phyloP scores from a whole-genome alignment of 192 early-diverging fungal species.

The Spizellomyces punctatus region DNA sequence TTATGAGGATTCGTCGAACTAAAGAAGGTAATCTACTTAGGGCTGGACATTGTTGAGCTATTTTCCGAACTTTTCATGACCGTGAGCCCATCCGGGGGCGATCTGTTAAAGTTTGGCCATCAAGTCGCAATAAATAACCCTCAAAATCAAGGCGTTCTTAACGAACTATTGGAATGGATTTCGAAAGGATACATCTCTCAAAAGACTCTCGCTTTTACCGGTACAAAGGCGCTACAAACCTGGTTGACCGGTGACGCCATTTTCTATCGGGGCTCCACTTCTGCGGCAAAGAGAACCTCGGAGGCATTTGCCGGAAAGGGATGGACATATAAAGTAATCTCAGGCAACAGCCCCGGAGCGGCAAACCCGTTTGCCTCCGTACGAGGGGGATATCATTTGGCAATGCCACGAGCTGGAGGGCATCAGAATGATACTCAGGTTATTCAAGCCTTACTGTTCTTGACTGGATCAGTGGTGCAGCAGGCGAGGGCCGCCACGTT shows the following conservation, averaged over 20 bases:
- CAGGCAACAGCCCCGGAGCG: slow-evolving; percentile 10
- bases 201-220: background rate
- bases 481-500: slow-evolving; percentile 10
- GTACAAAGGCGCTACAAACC: background rate
- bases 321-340: slow-evolving; percentile 6
- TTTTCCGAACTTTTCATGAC: slow-evolving; percentile 23
- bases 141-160: background rate
- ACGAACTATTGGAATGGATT: slow-evolving; percentile 9
- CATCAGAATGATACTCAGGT: slow-evolving; percentile 23
- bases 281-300: background rate
- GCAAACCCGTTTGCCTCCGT: slow-evolving; percentile 10
- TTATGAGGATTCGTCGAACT: background rate
- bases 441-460: slow-evolving; percentile 18
- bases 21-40: background rate
- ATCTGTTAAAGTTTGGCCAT: slow-evolving; percentile 13
- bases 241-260: slow-evolving; percentile 18
- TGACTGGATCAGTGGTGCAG: slow-evolving; percentile 25
- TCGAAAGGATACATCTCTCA: slow-evolving; percentile 7
- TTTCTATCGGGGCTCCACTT: slow-evolving; percentile 24
- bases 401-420: slow-evolving; percentile 19
- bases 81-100: background rate
- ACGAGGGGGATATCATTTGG: slow-evolving; percentile 27
- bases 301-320: background rate
- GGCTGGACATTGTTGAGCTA: slow-evolving; percentile 11
- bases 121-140: slow-evolving; percentile 18